Conservation (phyloP, 2,329 filamentous ascomycete species). For the Zalaria obscura region DNA sequence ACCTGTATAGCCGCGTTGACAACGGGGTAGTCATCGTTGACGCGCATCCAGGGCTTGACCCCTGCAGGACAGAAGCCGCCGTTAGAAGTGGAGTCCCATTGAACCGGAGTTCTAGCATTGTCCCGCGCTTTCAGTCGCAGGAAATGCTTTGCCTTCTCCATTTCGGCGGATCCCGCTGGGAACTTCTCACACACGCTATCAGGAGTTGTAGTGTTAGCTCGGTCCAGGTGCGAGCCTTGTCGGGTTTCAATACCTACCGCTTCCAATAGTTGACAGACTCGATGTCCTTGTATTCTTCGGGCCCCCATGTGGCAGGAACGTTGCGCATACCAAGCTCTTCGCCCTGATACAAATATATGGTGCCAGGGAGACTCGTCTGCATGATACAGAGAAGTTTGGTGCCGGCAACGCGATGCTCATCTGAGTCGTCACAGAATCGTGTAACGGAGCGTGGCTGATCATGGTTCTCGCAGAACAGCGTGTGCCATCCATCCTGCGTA, state of each 20-base stretch:
- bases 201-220: too few species aligned
- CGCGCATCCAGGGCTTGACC: too few species aligned
- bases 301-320: conserved; percentile 20
- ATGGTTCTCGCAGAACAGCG: conserved; percentile 49
- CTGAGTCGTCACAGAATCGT: conserved; percentile 36
- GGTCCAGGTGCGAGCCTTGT: too few species aligned
- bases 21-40: not conserved
- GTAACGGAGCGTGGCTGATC: conserved; percentile 44
- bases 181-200: too few species aligned
- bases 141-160: too few species aligned
- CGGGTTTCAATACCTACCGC: too few species aligned
- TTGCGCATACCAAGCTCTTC: conserved; percentile 52
- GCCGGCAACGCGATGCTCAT: conserved; percentile 30
- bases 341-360: conserved; percentile 49
- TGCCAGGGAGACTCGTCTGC: conserved; percentile 13
- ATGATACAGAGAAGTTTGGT: conserved; percentile 36
- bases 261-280: conserved; percentile 5
- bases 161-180: too few species aligned
- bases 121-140: too few species aligned
- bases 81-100: too few species aligned
- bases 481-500: conserved; percentile 45
- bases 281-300: conserved; percentile 15
- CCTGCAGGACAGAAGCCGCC: too few species aligned
- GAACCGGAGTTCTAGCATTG: too few species aligned
- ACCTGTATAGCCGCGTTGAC: not conserved